These are phyloP conservation scores for Ceriops zippeliana DNA, from an alignment of 345 rosid genomes.

Conservation along the genomic window DNA sequence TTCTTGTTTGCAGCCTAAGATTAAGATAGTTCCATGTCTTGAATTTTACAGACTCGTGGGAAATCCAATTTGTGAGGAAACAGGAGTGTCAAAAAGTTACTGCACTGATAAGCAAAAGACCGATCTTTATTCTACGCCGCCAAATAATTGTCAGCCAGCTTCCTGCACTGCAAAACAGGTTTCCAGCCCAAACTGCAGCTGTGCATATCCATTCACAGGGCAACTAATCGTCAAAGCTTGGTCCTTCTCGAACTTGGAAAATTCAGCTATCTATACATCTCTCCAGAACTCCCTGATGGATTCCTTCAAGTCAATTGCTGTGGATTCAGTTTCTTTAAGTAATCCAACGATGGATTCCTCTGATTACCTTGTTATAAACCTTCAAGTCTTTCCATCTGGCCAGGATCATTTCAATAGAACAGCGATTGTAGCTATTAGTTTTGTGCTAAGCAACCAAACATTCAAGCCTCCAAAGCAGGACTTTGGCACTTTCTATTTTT, in stretches of 20 bases:
- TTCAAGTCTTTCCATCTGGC: conserved; percentile 52
- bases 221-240: no score
- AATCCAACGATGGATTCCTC: no score
- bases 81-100: conserved; percentile 26
- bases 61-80: conserved; percentile 60
- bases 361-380: no score
- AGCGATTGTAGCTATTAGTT: conserved; percentile 39
- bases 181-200: not conserved
- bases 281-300: no score
- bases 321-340: no score
- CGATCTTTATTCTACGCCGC: conserved; percentile 36
- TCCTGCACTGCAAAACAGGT: not conserved
- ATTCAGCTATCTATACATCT: no score
- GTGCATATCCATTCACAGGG: no score
- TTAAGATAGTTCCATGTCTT: not conserved
- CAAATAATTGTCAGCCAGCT: conserved; percentile 16
- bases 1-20: no score
- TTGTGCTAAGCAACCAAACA: conserved; percentile 55
- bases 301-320: no score
- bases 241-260: no score
- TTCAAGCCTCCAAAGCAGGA: conserved; percentile 49
- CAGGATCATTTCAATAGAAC: conserved; percentile 47
- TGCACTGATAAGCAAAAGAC: conserved; percentile 34
- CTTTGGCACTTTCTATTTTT: conserved; percentile 55
- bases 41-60: conserved; percentile 52